Base-by-base conservation (phyloP, 306 rosid species). In the Rosa lucieae region DNA sequence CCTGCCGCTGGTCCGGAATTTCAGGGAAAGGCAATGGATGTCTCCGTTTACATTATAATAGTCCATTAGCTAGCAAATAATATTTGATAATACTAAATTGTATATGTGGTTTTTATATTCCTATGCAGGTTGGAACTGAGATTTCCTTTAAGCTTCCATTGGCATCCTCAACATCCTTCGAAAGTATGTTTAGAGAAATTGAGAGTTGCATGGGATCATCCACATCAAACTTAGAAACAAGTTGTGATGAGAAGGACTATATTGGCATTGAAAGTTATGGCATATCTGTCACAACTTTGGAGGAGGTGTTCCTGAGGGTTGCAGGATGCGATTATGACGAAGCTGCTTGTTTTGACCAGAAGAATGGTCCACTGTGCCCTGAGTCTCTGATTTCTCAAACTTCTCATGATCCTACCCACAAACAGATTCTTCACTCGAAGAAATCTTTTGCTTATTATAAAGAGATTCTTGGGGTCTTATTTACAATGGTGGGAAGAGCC, bases 71-170 rank as follows among this genome's bases (percentile, higher is more conserved):
- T 76, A 51, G 61, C 35, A 47, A 12, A 62, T 20, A 56, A 63
- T 58, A 15, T 75, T 69, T 26, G 14, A 68, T 68, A 70, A 73
- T 47, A 71, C 37, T 43, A 73, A 72, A 66, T 68, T 73, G 59
- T 68, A 74, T 66, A 29, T 73, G 62, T 29, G 65, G 70, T 39
- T 74, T 79, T 68, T 49, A 84, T 81, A 69, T 78, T 74, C 81
- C 69, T 85, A 74, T 83, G 12, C 88, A 94, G 99, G 99, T 94
- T 81, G 99, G 99, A 80, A 94, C 99, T 26, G 99, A 94, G 89
- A 91, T 94, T 84, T 94, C 97, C 79, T 94, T 94, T 79, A 92
- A 95, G 92, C 99, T 94, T 88, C 99, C 99, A 67, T 78, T 94
- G 85, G 86, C 93, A 61, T 94, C 99, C 74, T 90, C 99, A 51